These are phyloP conservation scores for Cicer bijugum DNA, from an alignment of 306 rosid species.

Conservation along the genomic window DNA sequence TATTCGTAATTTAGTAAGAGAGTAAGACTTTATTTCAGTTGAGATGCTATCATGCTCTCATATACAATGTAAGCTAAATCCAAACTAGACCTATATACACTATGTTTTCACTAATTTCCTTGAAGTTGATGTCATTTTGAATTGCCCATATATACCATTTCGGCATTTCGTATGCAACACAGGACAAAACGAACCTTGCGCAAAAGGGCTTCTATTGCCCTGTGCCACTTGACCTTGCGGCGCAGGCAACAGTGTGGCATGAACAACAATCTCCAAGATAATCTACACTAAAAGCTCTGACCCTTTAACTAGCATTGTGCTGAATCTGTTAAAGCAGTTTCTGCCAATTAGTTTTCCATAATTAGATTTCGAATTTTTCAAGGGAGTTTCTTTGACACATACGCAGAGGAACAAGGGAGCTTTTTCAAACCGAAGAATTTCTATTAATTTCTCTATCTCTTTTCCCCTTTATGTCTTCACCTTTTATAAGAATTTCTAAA, in stretches of 20 bases:
- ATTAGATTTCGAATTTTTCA: background rate
- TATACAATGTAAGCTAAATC: background rate
- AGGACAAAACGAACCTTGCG: background rate
- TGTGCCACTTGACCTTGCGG: background rate
- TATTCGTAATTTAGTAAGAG: background rate
- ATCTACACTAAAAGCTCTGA: background rate
- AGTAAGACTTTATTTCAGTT: background rate
- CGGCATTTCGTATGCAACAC: background rate
- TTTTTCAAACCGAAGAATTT: background rate
- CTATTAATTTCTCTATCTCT: background rate
- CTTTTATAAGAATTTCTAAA: background rate
- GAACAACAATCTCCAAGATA: background rate
- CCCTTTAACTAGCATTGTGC: background rate
- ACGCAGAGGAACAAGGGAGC: background rate
- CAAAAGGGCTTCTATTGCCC: background rate
- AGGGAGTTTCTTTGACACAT: background rate
- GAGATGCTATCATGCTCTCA: background rate
- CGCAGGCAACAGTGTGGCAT: background rate
- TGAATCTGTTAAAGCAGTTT: background rate
- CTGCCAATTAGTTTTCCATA: background rate
- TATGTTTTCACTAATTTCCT: slow-evolving; percentile 17
- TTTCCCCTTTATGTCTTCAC: background rate
- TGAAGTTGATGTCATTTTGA: background rate
- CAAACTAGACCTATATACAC: background rate
- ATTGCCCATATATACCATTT: background rate